Percentiles rank a stretch among this genome's conserved stretches.
phyloP scores from a whole-genome alignment of 2,329 filamentous ascomycete genomes.

The Penicillium sp. region DNA sequence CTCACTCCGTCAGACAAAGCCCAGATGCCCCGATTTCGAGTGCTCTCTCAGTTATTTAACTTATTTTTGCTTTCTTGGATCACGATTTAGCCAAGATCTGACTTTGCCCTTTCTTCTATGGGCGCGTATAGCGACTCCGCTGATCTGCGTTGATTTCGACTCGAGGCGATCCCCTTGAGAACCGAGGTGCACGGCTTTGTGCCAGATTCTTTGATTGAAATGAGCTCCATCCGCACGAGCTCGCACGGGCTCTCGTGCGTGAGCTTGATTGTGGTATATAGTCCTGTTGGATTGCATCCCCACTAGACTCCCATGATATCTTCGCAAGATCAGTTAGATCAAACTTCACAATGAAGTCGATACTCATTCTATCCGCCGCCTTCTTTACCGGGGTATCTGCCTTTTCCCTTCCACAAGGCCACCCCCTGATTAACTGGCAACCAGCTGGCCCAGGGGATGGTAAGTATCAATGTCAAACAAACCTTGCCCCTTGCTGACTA shows the following conservation, averaged over 20 bases:
- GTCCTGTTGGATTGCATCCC: not conserved
- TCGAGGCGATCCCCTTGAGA: not conserved
- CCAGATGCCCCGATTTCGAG: not conserved
- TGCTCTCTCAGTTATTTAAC: not conserved
- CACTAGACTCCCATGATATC: not conserved
- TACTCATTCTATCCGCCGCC: not conserved
- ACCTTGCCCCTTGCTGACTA: not conserved
- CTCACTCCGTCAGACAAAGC: too few relatives aligned
- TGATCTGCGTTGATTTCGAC: not conserved
- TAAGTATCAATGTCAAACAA: not conserved
- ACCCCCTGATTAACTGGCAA: not conserved
- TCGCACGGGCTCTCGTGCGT: not conserved
- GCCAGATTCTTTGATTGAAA: not conserved
- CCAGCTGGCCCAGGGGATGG: not conserved
- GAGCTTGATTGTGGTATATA: not conserved
- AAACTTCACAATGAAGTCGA: not conserved
- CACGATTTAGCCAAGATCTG: not conserved
- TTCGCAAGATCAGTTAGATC: not conserved
- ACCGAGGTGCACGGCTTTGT: not conserved
- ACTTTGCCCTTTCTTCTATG: not conserved
- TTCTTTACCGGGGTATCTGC: not conserved
- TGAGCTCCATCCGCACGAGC: not conserved
- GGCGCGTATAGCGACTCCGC: not conserved
- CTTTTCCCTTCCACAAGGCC: not conserved
- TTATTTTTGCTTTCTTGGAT: not conserved